A percentile compares a stretch with the other conserved stretches of the same genome.
Evolutionary conservation across 2,329 filamentous ascomycete species (phyloP).

Genomic region (Trichoderma pleuroti): DNA sequence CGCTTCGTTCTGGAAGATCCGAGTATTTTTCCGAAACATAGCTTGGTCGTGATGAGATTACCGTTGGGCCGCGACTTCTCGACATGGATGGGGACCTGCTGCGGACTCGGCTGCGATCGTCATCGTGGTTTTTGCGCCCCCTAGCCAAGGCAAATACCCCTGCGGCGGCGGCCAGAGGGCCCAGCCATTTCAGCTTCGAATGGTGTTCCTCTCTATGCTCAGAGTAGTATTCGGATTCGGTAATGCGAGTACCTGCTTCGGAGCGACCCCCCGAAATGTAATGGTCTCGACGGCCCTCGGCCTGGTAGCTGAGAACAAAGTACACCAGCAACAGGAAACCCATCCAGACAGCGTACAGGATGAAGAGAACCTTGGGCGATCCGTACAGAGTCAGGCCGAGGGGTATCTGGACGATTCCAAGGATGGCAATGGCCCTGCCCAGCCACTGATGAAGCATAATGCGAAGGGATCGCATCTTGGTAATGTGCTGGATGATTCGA

Average conservation of each 20-base stretch:
- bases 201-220: conserved; percentile 31
- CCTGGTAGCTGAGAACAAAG: conserved; percentile 73
- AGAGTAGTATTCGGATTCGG: conserved; percentile 41
- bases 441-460: conserved; percentile 81
- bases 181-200: conserved; percentile 45
- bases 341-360: conserved; percentile 79
- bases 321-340: conserved; percentile 69
- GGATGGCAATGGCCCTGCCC: conserved; percentile 70
- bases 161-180: conserved; percentile 50
- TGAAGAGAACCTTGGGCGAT: conserved; percentile 78
- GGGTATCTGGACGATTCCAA: conserved; percentile 84
- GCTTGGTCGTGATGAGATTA: conserved; percentile 53
- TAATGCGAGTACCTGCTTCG: conserved; percentile 41
- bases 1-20: conserved; percentile 38
- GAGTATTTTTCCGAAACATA: conserved; percentile 65
- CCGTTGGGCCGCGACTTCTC: conserved; percentile 44
- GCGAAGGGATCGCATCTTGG: conserved; percentile 47
- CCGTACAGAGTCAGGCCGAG: conserved; percentile 89
- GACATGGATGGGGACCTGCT: conserved; percentile 38
- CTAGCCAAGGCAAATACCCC: conserved; percentile 47
- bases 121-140: conserved; percentile 40
- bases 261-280: conserved; percentile 58
- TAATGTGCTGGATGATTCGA: conserved; percentile 55
- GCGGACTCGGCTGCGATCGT: conserved; percentile 41
- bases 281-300: conserved; percentile 53